phyloP scores from a whole-genome alignment of 495 filamentous ascomycete species.

The Aspergillus baeticus region DNA sequence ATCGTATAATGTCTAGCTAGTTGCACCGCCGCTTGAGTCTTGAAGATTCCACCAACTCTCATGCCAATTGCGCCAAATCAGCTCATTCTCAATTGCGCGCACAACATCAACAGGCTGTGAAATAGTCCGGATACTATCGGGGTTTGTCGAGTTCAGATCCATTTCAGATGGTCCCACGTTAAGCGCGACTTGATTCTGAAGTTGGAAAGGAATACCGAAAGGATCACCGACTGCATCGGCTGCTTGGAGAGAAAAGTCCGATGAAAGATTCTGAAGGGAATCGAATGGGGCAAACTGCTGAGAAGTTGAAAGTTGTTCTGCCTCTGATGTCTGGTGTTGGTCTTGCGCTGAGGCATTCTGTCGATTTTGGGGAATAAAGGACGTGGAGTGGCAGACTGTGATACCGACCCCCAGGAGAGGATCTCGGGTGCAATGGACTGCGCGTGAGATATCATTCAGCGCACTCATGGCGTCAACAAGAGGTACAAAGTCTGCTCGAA shows the following conservation, averaged over 20 bases:
- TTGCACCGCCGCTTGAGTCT: neutral
- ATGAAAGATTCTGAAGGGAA: neutral
- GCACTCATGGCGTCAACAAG: constrained; percentile 3
- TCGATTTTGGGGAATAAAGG: neutral
- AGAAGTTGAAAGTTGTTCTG: no score
- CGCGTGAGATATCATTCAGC: constrained; percentile 5
- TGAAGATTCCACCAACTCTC: constrained; percentile 12
- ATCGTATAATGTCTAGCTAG: no score
- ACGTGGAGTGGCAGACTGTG: neutral
- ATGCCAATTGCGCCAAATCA: constrained; percentile 11
- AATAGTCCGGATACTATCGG: neutral
- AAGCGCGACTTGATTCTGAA: neutral
- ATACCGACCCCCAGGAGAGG: neutral
- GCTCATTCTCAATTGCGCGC: constrained; percentile 9
- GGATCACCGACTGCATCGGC: neutral
- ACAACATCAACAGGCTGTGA: constrained; percentile 9
- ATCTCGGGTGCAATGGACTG: neutral
- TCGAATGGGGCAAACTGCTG: neutral
- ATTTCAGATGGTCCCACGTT: neutral
- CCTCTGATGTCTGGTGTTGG: neutral
- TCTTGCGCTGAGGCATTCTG: no score
- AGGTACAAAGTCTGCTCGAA: constrained; percentile 6
- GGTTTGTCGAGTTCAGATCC: neutral
- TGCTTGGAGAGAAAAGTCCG: neutral
- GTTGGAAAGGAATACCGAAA: constrained; percentile 7